Evolutionary conservation across 108 stramenopile species (phyloP), one percentile per base, ranked within the genome.

Genomic region (Nannochloropsis gaditana): DNA sequence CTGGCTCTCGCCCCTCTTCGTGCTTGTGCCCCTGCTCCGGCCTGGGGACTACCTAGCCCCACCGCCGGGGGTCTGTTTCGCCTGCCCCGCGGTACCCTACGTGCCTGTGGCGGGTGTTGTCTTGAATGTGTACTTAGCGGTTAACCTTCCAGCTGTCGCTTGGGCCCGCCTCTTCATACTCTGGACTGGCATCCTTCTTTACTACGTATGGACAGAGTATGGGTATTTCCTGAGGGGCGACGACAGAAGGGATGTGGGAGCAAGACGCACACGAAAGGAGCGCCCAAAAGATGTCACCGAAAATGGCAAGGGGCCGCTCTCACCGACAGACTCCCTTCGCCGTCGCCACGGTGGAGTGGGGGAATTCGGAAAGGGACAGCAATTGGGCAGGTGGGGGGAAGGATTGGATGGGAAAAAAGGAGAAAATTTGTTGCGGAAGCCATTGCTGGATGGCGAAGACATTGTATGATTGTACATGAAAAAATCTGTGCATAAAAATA

Each of bases 201-300:
- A 73, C n/a, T 73, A 73, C n/a, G 59, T 73, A n/a, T 73, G 59
- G 59, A 73, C 59, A n/a, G 59, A 73, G n/a, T 8, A 73, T n/a
- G 2, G n/a, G 59, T 73, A 73, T 73, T 73, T 73, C n/a, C 59
- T 31, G 31, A 31, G 31, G 31, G 31, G 31, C 31, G 31, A 31
- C 31, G 31, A 31, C 31, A 31, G 31, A 31, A 31, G 31, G 31
- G 31, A 31, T 31, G 1, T 1, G 31, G 31, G 31, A 31, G 31
- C 31, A 31, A 31, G 31, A 1, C 31, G 31, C 31, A 31, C 31
- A 31, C 31, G 31, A 31, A 31, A 31, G 31, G 31, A 31, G 31
- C 31, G 31, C 31, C 31, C 31, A 31, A 31, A 31, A 31, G 31
- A 31, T 31, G 31, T 31, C 31, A 31, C 31, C 31, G 31, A 31